Conservation (phyloP, 169 alveolate species). For the Cryptosporidium sp. region DNA sequence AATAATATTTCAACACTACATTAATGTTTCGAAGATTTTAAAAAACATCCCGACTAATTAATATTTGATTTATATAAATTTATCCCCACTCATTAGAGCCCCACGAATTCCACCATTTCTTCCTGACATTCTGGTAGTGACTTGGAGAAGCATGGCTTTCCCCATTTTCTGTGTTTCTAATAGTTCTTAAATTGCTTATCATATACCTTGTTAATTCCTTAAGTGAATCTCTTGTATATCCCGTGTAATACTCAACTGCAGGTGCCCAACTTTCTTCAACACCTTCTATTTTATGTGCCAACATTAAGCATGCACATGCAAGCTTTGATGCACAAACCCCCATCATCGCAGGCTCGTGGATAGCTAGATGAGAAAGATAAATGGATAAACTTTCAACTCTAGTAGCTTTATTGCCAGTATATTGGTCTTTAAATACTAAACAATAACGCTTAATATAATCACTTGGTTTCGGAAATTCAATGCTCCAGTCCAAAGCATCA, state of each 20-base stretch:
- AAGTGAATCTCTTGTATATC: slow-evolving; percentile 66
- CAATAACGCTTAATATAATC: slow-evolving; percentile 74
- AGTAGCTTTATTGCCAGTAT: slow-evolving; percentile 60
- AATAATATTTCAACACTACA: background rate
- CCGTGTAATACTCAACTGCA: slow-evolving; percentile 63
- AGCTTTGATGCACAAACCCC: slow-evolving; percentile 71
- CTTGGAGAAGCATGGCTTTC: slow-evolving; percentile 76
- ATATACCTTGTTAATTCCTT: slow-evolving; percentile 71
- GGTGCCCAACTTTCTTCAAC: slow-evolving; percentile 76
- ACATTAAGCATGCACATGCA: slow-evolving; percentile 72
- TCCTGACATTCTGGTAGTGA: slow-evolving; percentile 71
- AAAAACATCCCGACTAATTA: slow-evolving; percentile 6
- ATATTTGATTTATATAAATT: background rate
- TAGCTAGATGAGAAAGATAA: slow-evolving; percentile 68
- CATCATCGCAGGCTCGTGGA: slow-evolving; percentile 75
- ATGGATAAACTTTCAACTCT: slow-evolving; percentile 69
- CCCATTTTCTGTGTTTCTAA: slow-evolving; percentile 70
- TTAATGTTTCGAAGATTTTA: slow-evolving; percentile 1
- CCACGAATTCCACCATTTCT: slow-evolving; percentile 75
- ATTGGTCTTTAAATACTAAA: slow-evolving; percentile 68
- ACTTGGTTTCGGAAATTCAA: slow-evolving; percentile 74
- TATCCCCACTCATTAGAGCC: slow-evolving; percentile 76
- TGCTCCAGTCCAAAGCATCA: slow-evolving; percentile 72
- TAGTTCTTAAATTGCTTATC: slow-evolving; percentile 72
- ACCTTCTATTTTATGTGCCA: slow-evolving; percentile 74